Base-by-base conservation (phyloP, 371 early-diverging fungal species). In the Mortierella polycephala region DNA sequence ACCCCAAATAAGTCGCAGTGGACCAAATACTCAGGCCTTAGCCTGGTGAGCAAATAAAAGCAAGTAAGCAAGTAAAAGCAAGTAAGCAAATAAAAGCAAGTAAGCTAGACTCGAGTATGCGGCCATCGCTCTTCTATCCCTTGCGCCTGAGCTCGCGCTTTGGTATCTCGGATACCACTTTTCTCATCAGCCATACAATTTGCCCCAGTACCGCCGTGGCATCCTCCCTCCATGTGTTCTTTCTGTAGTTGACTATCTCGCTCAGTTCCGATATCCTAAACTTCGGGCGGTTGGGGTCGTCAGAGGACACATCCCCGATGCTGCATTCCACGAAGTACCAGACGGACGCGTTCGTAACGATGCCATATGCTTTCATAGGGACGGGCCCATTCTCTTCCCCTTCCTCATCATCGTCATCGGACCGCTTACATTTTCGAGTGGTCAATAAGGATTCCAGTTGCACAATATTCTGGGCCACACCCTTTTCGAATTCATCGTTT, bases 281-380 rank as follows among this genome's bases (percentile, higher is more conserved):
- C 59, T 57, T 69, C 47, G 69, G 53, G 5, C 62, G 40, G 52
- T 53, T 57, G 18, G 42, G 66, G 13, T 57, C 65, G 37, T 42
- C 14, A 39, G 52, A 41, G 14, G 73, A 58, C 30, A 0, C 67
- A 50, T 67, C 1, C 30, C 30, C 67, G 21, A 72, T 54, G 7
- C 16, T 62, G 42, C 73, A 72, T 57, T 72, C 67, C 67, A 72
- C 59, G 39, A 72, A 72, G 42, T 52, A 62, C 73, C 73, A 72
- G 39, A 2, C 1, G 21, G 45, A 16, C n/a, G 67, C 67, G 45
- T 67, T 45, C 1, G 73, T 62, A 47, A 63, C 63, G 13, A 67
- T 66, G 16, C 64, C 67, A 52, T 73, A 67, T 5, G 67, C 53
- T 53, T 11, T 62, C 67, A 59, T 45, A 13, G 64, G 73, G 51